Conservation (phyloP, 1,139 yeast species). For the Taiozyma sp. region DNA sequence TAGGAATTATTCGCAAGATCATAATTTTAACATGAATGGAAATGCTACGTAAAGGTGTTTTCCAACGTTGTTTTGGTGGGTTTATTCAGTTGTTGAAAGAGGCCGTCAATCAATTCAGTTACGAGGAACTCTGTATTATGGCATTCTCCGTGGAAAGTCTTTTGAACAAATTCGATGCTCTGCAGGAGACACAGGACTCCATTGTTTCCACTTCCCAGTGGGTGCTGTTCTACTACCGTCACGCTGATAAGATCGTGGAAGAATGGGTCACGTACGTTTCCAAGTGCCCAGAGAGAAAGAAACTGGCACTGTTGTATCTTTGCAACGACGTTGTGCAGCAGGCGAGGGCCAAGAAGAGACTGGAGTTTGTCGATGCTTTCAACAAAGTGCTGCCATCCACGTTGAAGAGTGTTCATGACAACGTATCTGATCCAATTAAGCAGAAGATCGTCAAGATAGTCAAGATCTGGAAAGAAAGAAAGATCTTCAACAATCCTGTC, state of each 20-base stretch:
- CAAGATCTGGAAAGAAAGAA: conserved; percentile 72
- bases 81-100: not conserved
- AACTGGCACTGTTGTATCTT: conserved; percentile 61
- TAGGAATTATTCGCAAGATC: not conserved
- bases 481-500: conserved; percentile 43
- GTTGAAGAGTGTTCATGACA: conserved; percentile 30
- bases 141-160: conserved; percentile 58
- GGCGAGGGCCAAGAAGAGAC: conserved; percentile 59
- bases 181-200: conserved; percentile 78
- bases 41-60: not conserved
- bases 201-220: conserved; percentile 83
- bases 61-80: not conserved
- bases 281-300: conserved; percentile 38
- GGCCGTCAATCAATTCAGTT: not conserved
- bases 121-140: conserved; percentile 28
- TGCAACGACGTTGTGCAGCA: conserved; percentile 86
- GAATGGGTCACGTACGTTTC: conserved; percentile 53
- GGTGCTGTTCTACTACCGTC: conserved; percentile 75
- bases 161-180: conserved; percentile 48
- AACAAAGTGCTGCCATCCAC: conserved; percentile 41
- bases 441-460: conserved; percentile 62
- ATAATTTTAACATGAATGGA: not conserved
- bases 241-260: conserved; percentile 53
- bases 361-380: conserved; percentile 58
- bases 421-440: conserved; percentile 38